phyloP scores from a whole-genome alignment of 2,329 filamentous ascomycete species.

The Rasamsonia emersonii region DNA sequence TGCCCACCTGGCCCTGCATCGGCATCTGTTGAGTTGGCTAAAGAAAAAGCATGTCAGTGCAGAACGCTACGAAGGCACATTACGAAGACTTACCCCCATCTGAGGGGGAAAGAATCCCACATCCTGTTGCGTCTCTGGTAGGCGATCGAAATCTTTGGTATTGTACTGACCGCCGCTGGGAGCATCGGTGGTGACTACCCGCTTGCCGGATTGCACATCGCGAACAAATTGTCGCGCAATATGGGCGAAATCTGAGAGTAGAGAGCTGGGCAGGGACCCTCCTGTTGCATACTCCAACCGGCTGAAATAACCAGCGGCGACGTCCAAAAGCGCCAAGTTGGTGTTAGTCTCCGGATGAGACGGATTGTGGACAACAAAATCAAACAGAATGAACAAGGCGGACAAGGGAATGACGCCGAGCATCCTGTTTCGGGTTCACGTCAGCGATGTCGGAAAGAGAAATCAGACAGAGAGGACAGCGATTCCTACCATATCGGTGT shows the following conservation, averaged over 20 bases:
- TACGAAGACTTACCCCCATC: neutral
- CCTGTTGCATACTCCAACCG: conserved; percentile 31
- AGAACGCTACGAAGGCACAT: neutral
- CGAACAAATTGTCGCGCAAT: conserved; percentile 35
- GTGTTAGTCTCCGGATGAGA: conserved; percentile 23
- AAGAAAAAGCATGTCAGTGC: conserved; percentile 1
- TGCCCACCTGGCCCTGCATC: neutral
- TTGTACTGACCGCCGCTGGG: neutral
- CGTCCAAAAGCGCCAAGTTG: conserved; percentile 34
- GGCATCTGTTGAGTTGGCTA: conserved; percentile 3
- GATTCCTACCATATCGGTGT: conserved; percentile 25
- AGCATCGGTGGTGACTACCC: neutral
- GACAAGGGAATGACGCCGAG: conserved; percentile 29
- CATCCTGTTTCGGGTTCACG: conserved; percentile 12
- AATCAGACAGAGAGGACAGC: neutral
- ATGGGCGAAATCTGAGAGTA: conserved; percentile 33
- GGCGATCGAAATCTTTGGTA: conserved; percentile 1
- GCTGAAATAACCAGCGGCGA: conserved; percentile 37
- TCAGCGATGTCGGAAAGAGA: neutral
- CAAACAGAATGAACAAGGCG: conserved; percentile 35
- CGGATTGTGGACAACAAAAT: conserved; percentile 33
- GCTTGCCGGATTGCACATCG: conserved; percentile 7
- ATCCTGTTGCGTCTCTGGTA: neutral
- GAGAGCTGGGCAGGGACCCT: conserved; percentile 27
- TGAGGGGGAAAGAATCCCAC: conserved; percentile 3